Evolutionary conservation across 179 eudicot genomes (phyloP).

Genomic region (Pouteria campechiana): DNA sequence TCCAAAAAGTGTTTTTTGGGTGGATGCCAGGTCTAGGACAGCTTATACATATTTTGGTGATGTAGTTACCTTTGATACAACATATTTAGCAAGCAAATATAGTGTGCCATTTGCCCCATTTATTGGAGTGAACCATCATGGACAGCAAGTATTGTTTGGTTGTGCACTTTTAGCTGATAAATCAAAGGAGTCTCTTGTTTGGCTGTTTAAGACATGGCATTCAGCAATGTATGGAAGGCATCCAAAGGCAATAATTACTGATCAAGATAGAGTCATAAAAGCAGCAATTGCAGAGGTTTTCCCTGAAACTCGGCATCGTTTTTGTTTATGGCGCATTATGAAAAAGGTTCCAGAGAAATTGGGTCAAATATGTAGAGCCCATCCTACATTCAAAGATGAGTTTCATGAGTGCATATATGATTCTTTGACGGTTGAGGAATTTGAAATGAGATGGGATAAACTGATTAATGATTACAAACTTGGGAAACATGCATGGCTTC

Average conservation of each 20-base stretch:
- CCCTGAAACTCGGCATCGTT: slow-evolving; percentile 33
- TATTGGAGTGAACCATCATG: slow-evolving; percentile 50
- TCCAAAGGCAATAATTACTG: slow-evolving; percentile 37
- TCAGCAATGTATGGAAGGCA: slow-evolving; percentile 41
- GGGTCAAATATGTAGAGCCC: slow-evolving; percentile 25
- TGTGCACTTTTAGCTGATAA: slow-evolving; percentile 47
- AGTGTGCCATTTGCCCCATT: slow-evolving; percentile 46
- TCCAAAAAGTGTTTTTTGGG: slow-evolving; percentile 36
- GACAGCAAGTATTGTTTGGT: slow-evolving; percentile 44
- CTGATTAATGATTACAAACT: slow-evolving; percentile 26
- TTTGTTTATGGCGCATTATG: slow-evolving; percentile 30
- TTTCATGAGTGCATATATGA: slow-evolving; percentile 34
- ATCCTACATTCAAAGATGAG: slow-evolving; percentile 26
- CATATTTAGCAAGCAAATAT: slow-evolving; percentile 44
- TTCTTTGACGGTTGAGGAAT: slow-evolving; percentile 39
- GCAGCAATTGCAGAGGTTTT: slow-evolving; percentile 28
- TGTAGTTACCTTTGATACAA: slow-evolving; percentile 46
- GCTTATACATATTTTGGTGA: slow-evolving; percentile 33
- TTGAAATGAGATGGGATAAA: slow-evolving; percentile 46
- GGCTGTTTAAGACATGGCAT: slow-evolving; percentile 47
- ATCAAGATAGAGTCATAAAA: slow-evolving; percentile 27
- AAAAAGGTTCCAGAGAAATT: slow-evolving; percentile 32
- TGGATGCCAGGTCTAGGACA: slow-evolving; percentile 44
- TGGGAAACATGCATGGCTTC: slow-evolving; percentile 27
- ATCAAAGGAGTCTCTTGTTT: slow-evolving; percentile 19